phyloP scores from a whole-genome alignment of 2,329 filamentous ascomycete species.

The Aspergillus novofumigatus region DNA sequence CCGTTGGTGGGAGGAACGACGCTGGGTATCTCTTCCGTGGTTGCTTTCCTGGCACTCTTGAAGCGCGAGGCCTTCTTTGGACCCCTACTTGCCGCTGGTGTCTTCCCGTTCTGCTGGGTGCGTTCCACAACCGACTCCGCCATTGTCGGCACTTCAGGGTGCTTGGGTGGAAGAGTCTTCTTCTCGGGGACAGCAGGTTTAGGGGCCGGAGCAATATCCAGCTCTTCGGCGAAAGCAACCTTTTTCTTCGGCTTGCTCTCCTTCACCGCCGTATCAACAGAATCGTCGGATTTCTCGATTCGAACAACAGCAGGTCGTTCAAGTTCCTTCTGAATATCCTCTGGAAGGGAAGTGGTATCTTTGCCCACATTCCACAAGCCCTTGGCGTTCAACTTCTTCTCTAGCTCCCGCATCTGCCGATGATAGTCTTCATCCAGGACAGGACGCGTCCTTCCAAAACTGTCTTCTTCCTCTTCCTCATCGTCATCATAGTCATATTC shows the following conservation, averaged over 20 bases:
- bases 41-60: constrained; percentile 33
- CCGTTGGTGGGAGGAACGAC: constrained; percentile 10
- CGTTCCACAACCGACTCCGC: constrained; percentile 45
- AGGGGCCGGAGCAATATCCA: constrained; percentile 63
- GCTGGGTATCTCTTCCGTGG: constrained; percentile 6
- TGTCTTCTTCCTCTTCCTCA: constrained; percentile 63
- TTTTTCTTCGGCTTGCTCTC: constrained; percentile 53
- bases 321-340: constrained; percentile 28
- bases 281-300: constrained; percentile 20
- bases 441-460: constrained; percentile 66
- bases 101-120: constrained; percentile 18
- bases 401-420: constrained; percentile 78
- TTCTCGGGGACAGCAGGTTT: constrained; percentile 25
- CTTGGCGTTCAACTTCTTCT: constrained; percentile 64
- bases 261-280: constrained; percentile 6
- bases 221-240: constrained; percentile 71
- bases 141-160: constrained; percentile 31
- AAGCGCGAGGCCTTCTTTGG: constrained; percentile 44
- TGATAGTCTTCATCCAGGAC: constrained; percentile 71
- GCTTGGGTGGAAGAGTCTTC: constrained; percentile 23
- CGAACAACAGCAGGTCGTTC: constrained; percentile 22
- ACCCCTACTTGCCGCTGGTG: constrained; percentile 12
- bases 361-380: constrained; percentile 57
- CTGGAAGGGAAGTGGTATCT: constrained; percentile 32
- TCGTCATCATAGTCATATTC: constrained; percentile 51